These are phyloP conservation scores for Candida easanensis DNA, from an alignment of 805 yeast genomes.

Conservation along the genomic window DNA sequence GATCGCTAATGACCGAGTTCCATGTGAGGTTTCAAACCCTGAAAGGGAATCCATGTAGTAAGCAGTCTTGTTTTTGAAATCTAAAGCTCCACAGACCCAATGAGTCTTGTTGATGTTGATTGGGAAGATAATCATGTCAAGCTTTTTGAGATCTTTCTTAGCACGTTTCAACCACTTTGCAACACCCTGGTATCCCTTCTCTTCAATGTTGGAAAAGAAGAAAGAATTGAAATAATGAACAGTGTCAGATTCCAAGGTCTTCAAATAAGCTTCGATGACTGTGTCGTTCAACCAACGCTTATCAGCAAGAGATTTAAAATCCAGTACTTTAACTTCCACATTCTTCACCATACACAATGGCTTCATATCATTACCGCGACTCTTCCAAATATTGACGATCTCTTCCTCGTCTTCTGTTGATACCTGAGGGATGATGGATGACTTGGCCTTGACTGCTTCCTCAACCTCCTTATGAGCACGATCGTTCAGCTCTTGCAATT, in stretches of 20 bases:
- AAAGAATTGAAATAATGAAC: slow-evolving; percentile 83
- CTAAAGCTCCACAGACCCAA: slow-evolving; percentile 86
- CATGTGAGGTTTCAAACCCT: slow-evolving; percentile 35
- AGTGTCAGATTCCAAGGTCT: slow-evolving; percentile 30
- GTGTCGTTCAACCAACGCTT: slow-evolving; percentile 88
- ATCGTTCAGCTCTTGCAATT: slow-evolving; percentile 37
- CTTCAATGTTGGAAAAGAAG: slow-evolving; percentile 70
- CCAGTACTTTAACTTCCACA: slow-evolving; percentile 64
- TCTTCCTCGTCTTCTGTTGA: slow-evolving; percentile 22
- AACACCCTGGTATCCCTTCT: slow-evolving; percentile 78
- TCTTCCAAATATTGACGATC: slow-evolving; percentile 29
- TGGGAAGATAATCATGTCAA: slow-evolving; percentile 74
- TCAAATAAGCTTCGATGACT: slow-evolving; percentile 78
- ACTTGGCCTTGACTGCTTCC: slow-evolving; percentile 27
- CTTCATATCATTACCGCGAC: slow-evolving; percentile 24
- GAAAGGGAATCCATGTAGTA: slow-evolving; percentile 76
- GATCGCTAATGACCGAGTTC: slow-evolving; percentile 38
- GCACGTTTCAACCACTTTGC: slow-evolving; percentile 81
- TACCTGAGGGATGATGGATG: slow-evolving; percentile 28
- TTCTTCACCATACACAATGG: slow-evolving; percentile 31
- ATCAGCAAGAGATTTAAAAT: slow-evolving; percentile 67
- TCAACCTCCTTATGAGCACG: slow-evolving; percentile 34
- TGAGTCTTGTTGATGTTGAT: slow-evolving; percentile 82
- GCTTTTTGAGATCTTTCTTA: slow-evolving; percentile 58
- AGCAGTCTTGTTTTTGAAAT: slow-evolving; percentile 56